Conservation (phyloP, 1,139 yeast species). For the Arxiozyma bovina region DNA sequence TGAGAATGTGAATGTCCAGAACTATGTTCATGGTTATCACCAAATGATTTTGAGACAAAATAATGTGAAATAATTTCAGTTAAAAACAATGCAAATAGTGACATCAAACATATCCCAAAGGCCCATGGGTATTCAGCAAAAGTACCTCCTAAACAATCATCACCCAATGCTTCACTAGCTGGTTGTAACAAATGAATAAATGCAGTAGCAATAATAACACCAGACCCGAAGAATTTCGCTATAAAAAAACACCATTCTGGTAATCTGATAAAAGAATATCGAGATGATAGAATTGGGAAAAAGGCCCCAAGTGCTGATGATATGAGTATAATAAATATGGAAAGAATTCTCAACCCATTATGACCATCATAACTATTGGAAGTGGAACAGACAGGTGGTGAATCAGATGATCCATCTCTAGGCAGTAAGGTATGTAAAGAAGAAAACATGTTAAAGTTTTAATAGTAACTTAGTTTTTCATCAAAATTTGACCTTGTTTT, state of each 20-base stretch:
- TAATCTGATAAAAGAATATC: constrained; percentile 43
- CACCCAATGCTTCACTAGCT: constrained; percentile 48
- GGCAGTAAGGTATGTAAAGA: neutral
- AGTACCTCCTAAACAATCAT: constrained; percentile 47
- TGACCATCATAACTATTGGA: constrained; percentile 32
- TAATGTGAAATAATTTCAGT: constrained; percentile 50
- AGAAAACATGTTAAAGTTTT: neutral
- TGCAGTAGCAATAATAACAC: constrained; percentile 84
- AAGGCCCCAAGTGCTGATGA: constrained; percentile 52
- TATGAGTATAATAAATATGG: constrained; percentile 51
- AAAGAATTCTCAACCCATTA: constrained; percentile 46
- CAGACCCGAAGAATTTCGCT: constrained; percentile 82
- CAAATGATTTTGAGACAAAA: constrained; percentile 17
- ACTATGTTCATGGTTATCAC: constrained; percentile 5
- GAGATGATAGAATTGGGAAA: constrained; percentile 51
- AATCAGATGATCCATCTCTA: neutral
- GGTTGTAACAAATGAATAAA: constrained; percentile 76
- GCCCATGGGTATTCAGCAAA: constrained; percentile 57
- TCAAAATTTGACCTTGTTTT: too few species aligned
- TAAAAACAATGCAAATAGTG: constrained; percentile 44
- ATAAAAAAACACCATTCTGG: constrained; percentile 54
- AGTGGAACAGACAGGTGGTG: constrained; percentile 14
- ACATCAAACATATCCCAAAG: constrained; percentile 50
- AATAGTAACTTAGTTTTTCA: too few species aligned
- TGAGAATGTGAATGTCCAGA: constrained; percentile 1